A percentile compares a stretch with the other conserved stretches of the same genome.
phyloP scores from a whole-genome alignment of 2,329 filamentous ascomycete genomes.

The Fusarium pseudocircinatum region DNA sequence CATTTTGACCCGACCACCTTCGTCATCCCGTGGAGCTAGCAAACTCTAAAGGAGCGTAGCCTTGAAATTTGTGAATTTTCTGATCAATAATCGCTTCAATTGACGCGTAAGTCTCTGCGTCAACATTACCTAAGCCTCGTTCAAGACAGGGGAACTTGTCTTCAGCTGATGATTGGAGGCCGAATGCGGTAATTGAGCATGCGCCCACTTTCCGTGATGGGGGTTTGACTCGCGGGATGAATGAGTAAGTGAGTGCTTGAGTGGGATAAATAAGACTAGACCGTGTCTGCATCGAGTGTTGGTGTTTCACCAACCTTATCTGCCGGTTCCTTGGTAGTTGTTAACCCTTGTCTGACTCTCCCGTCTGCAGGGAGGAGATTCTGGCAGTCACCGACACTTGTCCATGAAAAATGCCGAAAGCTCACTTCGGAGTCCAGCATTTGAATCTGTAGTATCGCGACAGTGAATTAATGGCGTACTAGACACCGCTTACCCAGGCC shows the following conservation, averaged over 20 bases:
- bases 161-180: background rate
- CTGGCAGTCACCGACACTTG: background rate
- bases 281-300: background rate
- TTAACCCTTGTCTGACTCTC: background rate
- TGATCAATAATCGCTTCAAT: background rate
- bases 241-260: background rate
- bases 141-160: background rate
- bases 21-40: conserved; percentile 8
- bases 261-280: background rate
- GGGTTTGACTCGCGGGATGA: background rate
- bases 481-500: accelerated
- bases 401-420: background rate
- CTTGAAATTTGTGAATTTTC: background rate
- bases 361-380: background rate
- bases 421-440: background rate
- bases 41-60: background rate
- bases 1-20: background rate
- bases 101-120: conserved; percentile 13
- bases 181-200: conserved; percentile 5
- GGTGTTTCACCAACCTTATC: background rate
- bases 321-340: background rate
- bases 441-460: background rate
- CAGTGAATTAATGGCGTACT: too few species aligned
- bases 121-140: background rate
- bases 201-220: background rate